Evolutionary conservation across 768 basidiomycete species (phyloP), one percentile per base, ranked within the genome.

Genomic region (Trichaptum fuscoviolaceum): DNA sequence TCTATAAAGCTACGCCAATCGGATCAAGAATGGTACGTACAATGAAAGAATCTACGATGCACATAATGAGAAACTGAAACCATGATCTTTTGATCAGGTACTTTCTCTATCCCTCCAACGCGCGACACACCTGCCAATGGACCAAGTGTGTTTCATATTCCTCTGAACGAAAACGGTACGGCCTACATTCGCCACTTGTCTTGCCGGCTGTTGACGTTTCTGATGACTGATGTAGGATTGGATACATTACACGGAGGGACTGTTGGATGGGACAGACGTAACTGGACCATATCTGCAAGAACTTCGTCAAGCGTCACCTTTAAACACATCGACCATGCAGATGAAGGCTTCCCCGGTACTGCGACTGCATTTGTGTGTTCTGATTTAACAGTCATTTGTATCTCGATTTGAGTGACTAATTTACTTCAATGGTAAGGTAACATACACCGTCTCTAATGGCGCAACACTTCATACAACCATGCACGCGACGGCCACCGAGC

Each of bases 191-290:
- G 36, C 8, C 64, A 75, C 71, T 73, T 62, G 62, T 76, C 68
- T 71, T 74, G 63, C 26, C 18, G 17, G 17, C 57, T 8, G 23
- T 9, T 34, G 34, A 20, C 15, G 58, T 57, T n/a, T 6, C 36
- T 64, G 23, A 30, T 20, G 30, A 63, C 2, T 18, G 23, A 52
- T 30, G n/a, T 63, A 72, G 72, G 72, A 10, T 70, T 81, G 73
- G 82, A 83, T 35, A 85, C 84, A 1, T 75, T 87, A 0, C 86
- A 87, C 71, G 86, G 86, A 0, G 85, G 86, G 0, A 79, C 80
- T 20, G 74, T 78, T 63, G 86, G 86, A 23, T 88, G 82, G 80
- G 87, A 87, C 70, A 78, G 81, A 18, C 80, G 82, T 7, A 83
- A 82, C 73, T 87, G 86, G 85, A 84, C 80, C 1, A 67, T 85